Conservation (phyloP, 2,329 filamentous ascomycete species). For the Tolypocladium guangdongense region DNA sequence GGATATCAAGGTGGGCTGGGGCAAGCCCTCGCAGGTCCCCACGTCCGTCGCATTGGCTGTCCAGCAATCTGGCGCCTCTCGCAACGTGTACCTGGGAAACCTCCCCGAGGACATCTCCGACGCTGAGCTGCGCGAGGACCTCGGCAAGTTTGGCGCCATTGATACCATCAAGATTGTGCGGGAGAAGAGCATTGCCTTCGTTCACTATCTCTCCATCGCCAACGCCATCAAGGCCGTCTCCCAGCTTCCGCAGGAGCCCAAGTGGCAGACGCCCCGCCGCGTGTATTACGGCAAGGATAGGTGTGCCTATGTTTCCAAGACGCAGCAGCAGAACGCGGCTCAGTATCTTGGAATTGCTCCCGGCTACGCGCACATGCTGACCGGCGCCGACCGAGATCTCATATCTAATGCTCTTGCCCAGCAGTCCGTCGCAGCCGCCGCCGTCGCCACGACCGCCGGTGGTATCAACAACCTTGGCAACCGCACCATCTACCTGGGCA, state of each 20-base stretch:
- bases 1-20: constrained; percentile 99
- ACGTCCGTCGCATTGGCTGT: constrained; percentile 96
- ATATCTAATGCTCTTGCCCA: constrained; percentile 95
- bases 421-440: constrained; percentile 92
- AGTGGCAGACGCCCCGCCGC: constrained; percentile 90
- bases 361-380: constrained; percentile 91
- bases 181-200: constrained; percentile 95
- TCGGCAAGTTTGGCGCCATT: constrained; percentile 92
- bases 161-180: constrained; percentile 96
- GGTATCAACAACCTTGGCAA: constrained; percentile 97
- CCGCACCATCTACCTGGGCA: constrained; percentile 93
- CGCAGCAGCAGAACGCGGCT: constrained; percentile 96
- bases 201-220: constrained; percentile 94
- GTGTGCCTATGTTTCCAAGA: constrained; percentile 98
- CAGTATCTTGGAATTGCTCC: constrained; percentile 97
- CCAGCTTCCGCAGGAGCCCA: constrained; percentile 88
- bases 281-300: constrained; percentile 99
- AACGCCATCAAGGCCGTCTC: constrained; percentile 98
- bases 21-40: constrained; percentile 94
- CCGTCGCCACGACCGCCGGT: constrained; percentile 90
- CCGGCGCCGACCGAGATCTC: constrained; percentile 88
- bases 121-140: constrained; percentile 85
- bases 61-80: constrained; percentile 91
- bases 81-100: constrained; percentile 95
- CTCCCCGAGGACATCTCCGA: constrained; percentile 82